These are phyloP conservation scores for Vitellaria paradoxa DNA, from an alignment of 179 eudicot species.

Conservation along the genomic window DNA sequence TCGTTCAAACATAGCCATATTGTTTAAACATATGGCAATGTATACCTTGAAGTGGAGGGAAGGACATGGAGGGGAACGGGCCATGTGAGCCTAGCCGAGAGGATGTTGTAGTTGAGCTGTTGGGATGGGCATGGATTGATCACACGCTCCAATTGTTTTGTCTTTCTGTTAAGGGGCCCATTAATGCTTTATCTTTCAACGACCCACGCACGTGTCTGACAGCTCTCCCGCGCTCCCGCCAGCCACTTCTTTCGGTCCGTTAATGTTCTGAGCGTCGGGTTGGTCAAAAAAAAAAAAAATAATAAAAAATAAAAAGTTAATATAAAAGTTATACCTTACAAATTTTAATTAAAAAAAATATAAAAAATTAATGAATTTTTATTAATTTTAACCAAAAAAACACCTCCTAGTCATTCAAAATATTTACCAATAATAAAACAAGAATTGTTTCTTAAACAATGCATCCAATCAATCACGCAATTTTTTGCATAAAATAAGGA, in stretches of 20 bases:
- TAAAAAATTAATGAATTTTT: no score
- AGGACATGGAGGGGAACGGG: slow-evolving; percentile 7
- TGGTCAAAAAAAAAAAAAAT: no score
- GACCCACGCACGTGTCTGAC: slow-evolving; percentile 24
- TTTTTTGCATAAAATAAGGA: not conserved
- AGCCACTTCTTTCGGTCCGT: not conserved
- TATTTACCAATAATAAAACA: not conserved
- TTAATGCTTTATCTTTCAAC: not conserved
- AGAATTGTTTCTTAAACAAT: not conserved
- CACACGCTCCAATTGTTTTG: slow-evolving; percentile 22
- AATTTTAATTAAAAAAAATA: no score
- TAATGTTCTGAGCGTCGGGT: no score
- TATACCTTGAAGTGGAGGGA: no score
- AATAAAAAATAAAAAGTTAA: no score
- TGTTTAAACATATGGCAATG: no score
- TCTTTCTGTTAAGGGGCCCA: slow-evolving; percentile 17
- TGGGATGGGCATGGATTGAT: not conserved
- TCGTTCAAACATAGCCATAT: no score
- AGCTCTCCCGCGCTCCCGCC: slow-evolving; percentile 9
- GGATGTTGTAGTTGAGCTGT: slow-evolving; percentile 9
- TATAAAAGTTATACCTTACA: no score
- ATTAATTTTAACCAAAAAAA: no score
- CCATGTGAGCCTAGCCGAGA: slow-evolving; percentile 16
- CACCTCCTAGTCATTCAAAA: no score
- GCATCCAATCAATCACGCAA: not conserved